Evolutionary conservation across 305 asterid genomes (phyloP), one percentile per base, ranked within the genome.

Genomic region (Fraxinus platypoda): DNA sequence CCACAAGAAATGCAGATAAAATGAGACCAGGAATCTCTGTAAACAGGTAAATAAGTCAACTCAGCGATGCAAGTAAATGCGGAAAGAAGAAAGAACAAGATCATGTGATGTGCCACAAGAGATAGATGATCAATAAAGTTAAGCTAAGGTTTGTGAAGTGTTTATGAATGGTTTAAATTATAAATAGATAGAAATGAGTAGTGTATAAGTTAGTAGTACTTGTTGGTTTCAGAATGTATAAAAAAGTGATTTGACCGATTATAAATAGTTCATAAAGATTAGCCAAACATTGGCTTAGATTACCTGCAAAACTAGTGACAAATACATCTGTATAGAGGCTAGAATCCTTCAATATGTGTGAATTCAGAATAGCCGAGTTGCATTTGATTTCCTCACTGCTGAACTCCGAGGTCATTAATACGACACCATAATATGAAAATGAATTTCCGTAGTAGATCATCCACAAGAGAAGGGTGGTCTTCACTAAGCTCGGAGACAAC

Each of bases 291-390:
- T 17, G 57, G 57, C 28, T 52, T 4, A 46, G n/a, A 25, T 77
- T 89, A 94, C 97, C 97, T 88, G 98, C 97, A 37, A 94, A 66
- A 87, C 91, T 94, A 72, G 94, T 90, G 78, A 93, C 86, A 79
- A 91, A 91, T 57, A 86, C 93, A 80, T 90, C 88, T 74, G 81
- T 85, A 43, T 93, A 93, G 81, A 90, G 90, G 87, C 90, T 91
- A 26, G 90, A 81, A 73, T 86, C 92, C 5, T 78, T 68, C 68
- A 78, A 86, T 59, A 21, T 83, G 25, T 34, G 31, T 9, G 80
- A 25, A 66, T 66, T 81, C 23, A 76, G 78, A 80, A 26, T 75
- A 77, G 33, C 76, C 33, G 80, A 28, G 6, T 81, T 80, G 78
- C 94, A 92, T 83, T 80, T 78, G 74, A 82, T 88, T 82, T 84